Base-by-base conservation (phyloP, 2,329 filamentous ascomycete species). In the Colletotrichum truncatum region DNA sequence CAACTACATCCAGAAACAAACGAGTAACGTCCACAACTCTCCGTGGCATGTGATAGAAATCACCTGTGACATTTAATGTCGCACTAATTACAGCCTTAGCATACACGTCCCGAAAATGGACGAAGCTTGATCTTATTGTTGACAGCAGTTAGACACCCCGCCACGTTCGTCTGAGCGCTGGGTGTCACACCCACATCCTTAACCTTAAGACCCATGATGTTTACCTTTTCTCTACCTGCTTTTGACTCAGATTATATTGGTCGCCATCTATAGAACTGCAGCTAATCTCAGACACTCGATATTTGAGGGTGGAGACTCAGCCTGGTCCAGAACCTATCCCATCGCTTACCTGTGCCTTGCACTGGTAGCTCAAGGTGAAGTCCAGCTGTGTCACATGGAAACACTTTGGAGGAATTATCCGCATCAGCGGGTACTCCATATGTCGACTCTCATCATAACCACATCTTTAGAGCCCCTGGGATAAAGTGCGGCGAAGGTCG, bases 381-480 rank as follows among this genome's bases (percentile, higher is more conserved):
- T 68, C 57, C 3, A 68, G 69, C 4, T 70, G 69, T 21, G 41
- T 18, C 4, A 70, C 69, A 7, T 70, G 68, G 68, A 70, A 67
- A 65, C 67, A 46, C 38, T 66, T 68, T 10, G 25, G 8, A 2
- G 6, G 25, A 6, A 21, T 45, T 28, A 14, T 14, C 26, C 21
- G 28, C 8, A 6, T 43, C 18, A 16, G 18, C 4, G 39, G 18
- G 16, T 9, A 12, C 12, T 12, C 2, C 25, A 16, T 43, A 43
- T 21, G 25, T 14, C 26, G 14, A 25, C 21, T 28, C 2, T 46
- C 7, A 18, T 28, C 6, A n/a, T n/a, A n/a, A n/a, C n/a, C n/a
- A n/a, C n/a, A n/a, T n/a, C n/a, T n/a, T n/a, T n/a, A 67, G 63
- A 14, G 52, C 52, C 12, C 58, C 68, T 6, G 48, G 63, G 10